phyloP scores from a whole-genome alignment of 2,329 filamentous ascomycete species.

The Botrytis squamosa region DNA sequence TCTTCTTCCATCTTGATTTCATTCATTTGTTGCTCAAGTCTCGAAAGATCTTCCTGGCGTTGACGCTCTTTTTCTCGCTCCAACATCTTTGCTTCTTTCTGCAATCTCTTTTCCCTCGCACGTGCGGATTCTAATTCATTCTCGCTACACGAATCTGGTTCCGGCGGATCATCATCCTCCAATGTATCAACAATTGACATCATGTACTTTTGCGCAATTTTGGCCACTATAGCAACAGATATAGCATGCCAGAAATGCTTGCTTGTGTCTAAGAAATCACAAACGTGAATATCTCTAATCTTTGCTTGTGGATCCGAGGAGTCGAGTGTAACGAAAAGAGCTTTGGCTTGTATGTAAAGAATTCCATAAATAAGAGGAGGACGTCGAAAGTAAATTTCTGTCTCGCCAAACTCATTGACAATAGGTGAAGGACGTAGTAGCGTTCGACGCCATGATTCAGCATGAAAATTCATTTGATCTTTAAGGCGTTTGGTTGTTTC shows the following conservation, averaged over 20 bases:
- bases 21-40: conserved; percentile 13
- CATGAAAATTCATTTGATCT: conserved; percentile 35
- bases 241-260: conserved; percentile 41
- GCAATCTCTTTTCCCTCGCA: conserved; percentile 8
- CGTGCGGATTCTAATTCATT: conserved; percentile 12
- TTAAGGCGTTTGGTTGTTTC: conserved; percentile 30
- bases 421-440: conserved; percentile 26
- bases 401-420: conserved; percentile 28
- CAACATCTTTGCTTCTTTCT: conserved; percentile 4
- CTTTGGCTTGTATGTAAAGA: conserved; percentile 33
- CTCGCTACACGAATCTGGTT: conserved; percentile 30
- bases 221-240: conserved; percentile 38
- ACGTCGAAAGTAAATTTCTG: conserved; percentile 29
- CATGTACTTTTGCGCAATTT: conserved; percentile 37
- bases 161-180: conserved; percentile 29
- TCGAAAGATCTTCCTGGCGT: neutral
- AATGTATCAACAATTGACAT: conserved; percentile 37
- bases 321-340: conserved; percentile 38
- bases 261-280: conserved; percentile 35
- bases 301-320: conserved; percentile 33
- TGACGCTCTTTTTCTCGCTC: conserved; percentile 11
- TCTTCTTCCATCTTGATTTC: conserved; percentile 8
- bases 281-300: conserved; percentile 33
- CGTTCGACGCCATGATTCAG: conserved; percentile 32
- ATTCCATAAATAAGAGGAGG: conserved; percentile 41